Evolutionary conservation across 495 filamentous ascomycete species (phyloP).

Genomic region (Patellaria atrata): DNA sequence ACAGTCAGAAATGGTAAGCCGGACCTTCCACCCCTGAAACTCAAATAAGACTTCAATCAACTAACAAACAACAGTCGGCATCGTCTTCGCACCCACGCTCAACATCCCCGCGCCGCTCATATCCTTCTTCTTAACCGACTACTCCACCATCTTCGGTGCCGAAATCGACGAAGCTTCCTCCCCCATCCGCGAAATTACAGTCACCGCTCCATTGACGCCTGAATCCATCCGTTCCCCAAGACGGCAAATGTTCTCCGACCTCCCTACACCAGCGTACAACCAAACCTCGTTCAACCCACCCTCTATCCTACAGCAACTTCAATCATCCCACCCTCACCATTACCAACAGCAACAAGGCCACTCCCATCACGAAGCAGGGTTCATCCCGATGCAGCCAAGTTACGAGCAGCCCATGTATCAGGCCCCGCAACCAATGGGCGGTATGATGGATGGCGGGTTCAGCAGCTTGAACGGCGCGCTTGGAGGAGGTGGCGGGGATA

Average conservation of each 20-base stretch:
- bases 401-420: conserved; percentile 33
- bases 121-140: conserved; percentile 84
- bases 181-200: conserved; percentile 33
- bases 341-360: conserved; percentile 19
- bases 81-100: conserved; percentile 95
- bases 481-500: conserved; percentile 4
- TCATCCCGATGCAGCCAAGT: conserved; percentile 46
- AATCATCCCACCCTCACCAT: conserved; percentile 14
- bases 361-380: conserved; percentile 38
- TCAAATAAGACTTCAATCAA: neutral
- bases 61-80: conserved; percentile 46
- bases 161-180: conserved; percentile 40
- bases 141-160: conserved; percentile 67
- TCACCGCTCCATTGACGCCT: conserved; percentile 32
- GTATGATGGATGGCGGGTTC: conserved; percentile 18
- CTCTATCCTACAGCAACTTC: conserved; percentile 9
- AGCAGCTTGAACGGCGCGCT: conserved; percentile 28
- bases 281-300: conserved; percentile 41
- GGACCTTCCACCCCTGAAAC: neutral
- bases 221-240: conserved; percentile 53
- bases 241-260: conserved; percentile 54
- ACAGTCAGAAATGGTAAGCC: conserved; percentile 61
- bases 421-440: conserved; percentile 17
- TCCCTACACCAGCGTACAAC: conserved; percentile 50
- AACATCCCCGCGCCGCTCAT: conserved; percentile 95